Evolutionary conservation across 1,139 yeast genomes (phyloP), one percentile per base, ranked within the genome.

Genomic region (Pneumocystis wakefieldiae): DNA sequence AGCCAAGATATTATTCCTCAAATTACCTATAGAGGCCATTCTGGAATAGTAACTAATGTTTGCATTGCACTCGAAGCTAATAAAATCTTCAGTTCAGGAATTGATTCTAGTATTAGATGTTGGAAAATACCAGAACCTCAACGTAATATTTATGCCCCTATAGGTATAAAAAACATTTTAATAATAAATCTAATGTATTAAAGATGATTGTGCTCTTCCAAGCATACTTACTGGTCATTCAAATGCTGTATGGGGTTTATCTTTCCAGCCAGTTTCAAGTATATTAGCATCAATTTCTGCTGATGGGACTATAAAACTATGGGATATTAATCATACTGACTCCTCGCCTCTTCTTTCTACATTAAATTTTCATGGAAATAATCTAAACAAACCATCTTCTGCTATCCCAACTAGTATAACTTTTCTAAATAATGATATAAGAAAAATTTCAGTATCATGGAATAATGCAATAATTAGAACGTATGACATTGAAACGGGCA

Each of bases 161-260:
- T 57, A 24, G 59, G 59, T 57, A 37, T 57, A n/a, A 17, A 39
- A 29, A 10, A 37, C 3, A 12, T 57, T 37, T 24, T 39, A 37
- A 24, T 57, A 12, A 37, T 57, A 29, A 12, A 7, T 39, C 12
- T 39, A 57, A 39, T 36, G 28, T 24, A 48, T 24, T 48, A 24
- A 48, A 48, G 59, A 57, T 37, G 59, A 57, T 2, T 57, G 14
- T 12, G 14, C 19, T 37, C 14, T 19, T 12, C 38, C 59, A 39
- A 57, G 28, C 15, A 29, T 59, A 35, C n/a, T 59, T 19, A 32
- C 17, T 14, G 61, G 61, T 0, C 61, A 59, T 32, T 37, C 61
- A 32, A 39, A 59, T 41, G 61, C 61, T 29, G 53, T 59, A 24
- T 59, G 61, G 61, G 61, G 53, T 59, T 19, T 59, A 15, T 41